Evolutionary conservation across 2,329 filamentous ascomycete genomes (phyloP).

Genomic region (Xylaria sp.): DNA sequence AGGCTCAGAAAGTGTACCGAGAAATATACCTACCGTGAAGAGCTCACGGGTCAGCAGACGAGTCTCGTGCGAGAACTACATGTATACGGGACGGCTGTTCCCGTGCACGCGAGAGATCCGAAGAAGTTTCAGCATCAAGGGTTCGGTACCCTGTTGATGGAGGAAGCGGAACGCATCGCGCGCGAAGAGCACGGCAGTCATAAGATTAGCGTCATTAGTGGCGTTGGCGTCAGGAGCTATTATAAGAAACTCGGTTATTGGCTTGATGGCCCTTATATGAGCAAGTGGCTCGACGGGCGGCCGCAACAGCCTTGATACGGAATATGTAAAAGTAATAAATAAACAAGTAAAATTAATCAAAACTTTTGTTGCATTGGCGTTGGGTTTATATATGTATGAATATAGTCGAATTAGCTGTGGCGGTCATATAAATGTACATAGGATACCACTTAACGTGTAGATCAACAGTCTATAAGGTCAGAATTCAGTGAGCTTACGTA

Average conservation of each 20-base stretch:
- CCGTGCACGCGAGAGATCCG: conserved; percentile 92
- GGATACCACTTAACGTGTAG: too few relatives aligned
- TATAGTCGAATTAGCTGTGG: too few relatives aligned
- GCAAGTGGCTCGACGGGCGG: conserved; percentile 69
- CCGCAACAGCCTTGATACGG: conserved; percentile 38
- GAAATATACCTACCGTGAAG: conserved; percentile 91
- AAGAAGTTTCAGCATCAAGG: conserved; percentile 99
- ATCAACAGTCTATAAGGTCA: too few relatives aligned
- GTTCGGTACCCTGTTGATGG: conserved; percentile 95
- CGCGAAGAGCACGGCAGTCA: conserved; percentile 91
- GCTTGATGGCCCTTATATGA: conserved; percentile 90
- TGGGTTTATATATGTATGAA: neutral
- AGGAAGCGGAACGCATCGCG: conserved; percentile 95
- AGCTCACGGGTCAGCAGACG: conserved; percentile 86
- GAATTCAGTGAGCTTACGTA: too few relatives aligned
- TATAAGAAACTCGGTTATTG: conserved; percentile 93
- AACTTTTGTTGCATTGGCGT: neutral
- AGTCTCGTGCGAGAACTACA: conserved; percentile 94
- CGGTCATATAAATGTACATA: too few relatives aligned
- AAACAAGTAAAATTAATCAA: neutral
- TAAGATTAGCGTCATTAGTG: conserved; percentile 98
- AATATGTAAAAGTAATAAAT: neutral
- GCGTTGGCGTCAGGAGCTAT: conserved; percentile 94
- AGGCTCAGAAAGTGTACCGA: conserved; percentile 89
- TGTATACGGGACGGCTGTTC: conserved; percentile 97